Percentiles rank a stretch among this genome's conserved stretches.
phyloP scores from a whole-genome alignment of 805 yeast genomes.

The Candida gorgasii region DNA sequence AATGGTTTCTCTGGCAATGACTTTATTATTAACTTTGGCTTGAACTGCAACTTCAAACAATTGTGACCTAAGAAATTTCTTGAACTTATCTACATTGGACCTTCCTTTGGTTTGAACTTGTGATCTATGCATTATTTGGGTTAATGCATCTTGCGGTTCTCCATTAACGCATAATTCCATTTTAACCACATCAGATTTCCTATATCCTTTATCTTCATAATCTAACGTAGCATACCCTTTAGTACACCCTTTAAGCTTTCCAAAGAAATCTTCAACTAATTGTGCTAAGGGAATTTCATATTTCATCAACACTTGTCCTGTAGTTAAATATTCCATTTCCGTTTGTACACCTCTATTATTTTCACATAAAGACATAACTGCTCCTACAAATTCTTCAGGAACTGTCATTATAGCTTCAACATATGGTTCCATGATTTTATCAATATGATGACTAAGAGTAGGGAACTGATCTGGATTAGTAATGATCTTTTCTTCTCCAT shows the following conservation, averaged over 20 bases:
- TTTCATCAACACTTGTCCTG: slow-evolving; percentile 79
- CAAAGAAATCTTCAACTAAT: slow-evolving; percentile 93
- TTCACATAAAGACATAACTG: slow-evolving; percentile 84
- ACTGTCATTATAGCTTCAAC: slow-evolving; percentile 89
- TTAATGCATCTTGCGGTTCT: slow-evolving; percentile 83
- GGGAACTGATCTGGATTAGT: slow-evolving; percentile 96
- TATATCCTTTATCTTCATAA: slow-evolving; percentile 91
- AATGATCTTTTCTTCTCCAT: slow-evolving; percentile 64
- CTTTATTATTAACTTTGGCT: slow-evolving; percentile 76
- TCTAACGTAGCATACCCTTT: slow-evolving; percentile 93
- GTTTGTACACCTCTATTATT: slow-evolving; percentile 79
- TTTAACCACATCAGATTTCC: slow-evolving; percentile 76
- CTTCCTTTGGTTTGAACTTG: slow-evolving; percentile 73
- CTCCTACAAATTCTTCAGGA: slow-evolving; percentile 86
- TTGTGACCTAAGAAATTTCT: slow-evolving; percentile 76
- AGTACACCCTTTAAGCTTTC: slow-evolving; percentile 85
- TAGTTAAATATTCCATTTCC: slow-evolving; percentile 71
- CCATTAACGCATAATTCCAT: slow-evolving; percentile 90
- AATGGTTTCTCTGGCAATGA: slow-evolving; percentile 89
- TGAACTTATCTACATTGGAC: slow-evolving; percentile 81
- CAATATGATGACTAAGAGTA: slow-evolving; percentile 47
- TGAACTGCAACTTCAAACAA: slow-evolving; percentile 92
- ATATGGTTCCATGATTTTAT: slow-evolving; percentile 71
- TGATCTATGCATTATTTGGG: slow-evolving; percentile 83
- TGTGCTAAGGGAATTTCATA: slow-evolving; percentile 86